Evolutionary conservation across 2,329 filamentous ascomycete genomes (phyloP).

Genomic region (Trematosphaeria pertusa): DNA sequence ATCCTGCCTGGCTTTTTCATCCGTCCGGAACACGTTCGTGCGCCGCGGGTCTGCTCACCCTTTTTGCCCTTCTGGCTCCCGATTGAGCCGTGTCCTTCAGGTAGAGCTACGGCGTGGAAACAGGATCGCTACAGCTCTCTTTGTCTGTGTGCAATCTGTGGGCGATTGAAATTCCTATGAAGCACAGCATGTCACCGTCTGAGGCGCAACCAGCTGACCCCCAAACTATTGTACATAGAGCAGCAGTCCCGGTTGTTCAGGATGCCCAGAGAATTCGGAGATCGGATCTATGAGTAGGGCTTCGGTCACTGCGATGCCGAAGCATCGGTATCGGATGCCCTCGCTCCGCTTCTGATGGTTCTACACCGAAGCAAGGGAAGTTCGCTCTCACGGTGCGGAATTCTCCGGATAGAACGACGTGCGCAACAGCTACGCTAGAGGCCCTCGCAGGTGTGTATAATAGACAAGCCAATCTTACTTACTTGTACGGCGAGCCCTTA

Average conservation of each 20-base stretch:
- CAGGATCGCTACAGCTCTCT: too few relatives aligned
- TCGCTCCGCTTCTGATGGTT: neutral
- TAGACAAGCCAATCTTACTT: too few relatives aligned
- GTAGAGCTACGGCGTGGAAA: too few relatives aligned
- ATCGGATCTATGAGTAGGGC: neutral
- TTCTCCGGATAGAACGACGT: too few relatives aligned
- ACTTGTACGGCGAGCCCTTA: too few relatives aligned
- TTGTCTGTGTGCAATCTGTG: neutral
- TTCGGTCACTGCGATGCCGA: neutral
- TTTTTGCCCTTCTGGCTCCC: too few relatives aligned
- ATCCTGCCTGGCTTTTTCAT: too few relatives aligned
- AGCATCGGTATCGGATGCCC: neutral
- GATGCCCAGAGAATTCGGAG: neutral
- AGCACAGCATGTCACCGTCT: neutral
- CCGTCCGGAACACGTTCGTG: too few relatives aligned
- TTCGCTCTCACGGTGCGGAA: neutral
- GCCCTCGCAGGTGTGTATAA: too few relatives aligned
- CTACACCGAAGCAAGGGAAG: neutral
- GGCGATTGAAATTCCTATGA: neutral
- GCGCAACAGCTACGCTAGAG: too few relatives aligned
- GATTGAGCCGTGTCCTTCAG: too few relatives aligned
- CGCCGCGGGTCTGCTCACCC: too few relatives aligned
- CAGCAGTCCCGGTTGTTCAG: neutral
- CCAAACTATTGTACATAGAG: neutral
- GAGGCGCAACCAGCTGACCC: neutral